These are phyloP conservation scores for Hypoxylon perforatum DNA, from an alignment of 495 filamentous ascomycete genomes.

Conservation along the genomic window DNA sequence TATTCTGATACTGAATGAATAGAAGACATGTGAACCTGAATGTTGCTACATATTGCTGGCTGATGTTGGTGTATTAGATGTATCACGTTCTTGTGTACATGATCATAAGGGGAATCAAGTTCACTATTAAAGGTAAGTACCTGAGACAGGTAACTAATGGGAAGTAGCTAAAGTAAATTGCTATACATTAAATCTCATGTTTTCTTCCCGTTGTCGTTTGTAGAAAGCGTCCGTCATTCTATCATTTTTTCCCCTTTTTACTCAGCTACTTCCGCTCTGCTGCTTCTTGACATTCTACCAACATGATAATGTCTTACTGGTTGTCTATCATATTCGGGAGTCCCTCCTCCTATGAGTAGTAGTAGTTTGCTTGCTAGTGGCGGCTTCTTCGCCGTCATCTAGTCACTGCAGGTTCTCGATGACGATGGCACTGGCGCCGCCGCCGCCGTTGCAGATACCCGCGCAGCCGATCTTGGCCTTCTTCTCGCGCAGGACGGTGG, in stretches of 20 bases:
- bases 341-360: constrained; percentile 10
- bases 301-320: neutral
- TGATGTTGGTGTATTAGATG: neutral
- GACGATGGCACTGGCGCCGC: constrained; percentile 90
- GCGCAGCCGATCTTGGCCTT: constrained; percentile 92
- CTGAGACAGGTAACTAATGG: neutral
- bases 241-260: too few species aligned
- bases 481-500: constrained; percentile 88
- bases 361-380: neutral
- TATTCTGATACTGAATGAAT: too few species aligned
- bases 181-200: neutral
- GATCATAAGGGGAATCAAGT: neutral
- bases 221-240: neutral
- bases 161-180: neutral
- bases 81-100: neutral
- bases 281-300: neutral
- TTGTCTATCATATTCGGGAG: constrained; percentile 27
- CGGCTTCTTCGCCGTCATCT: constrained; percentile 1
- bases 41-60: too few species aligned
- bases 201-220: neutral
- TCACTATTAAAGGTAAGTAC: neutral
- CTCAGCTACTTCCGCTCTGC: neutral
- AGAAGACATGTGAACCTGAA: too few species aligned
- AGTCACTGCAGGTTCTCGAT: constrained; percentile 74
- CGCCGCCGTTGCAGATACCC: constrained; percentile 98